phyloP scores from a whole-genome alignment of 2,329 filamentous ascomycete species.

The Exutisphaerella laricina region DNA sequence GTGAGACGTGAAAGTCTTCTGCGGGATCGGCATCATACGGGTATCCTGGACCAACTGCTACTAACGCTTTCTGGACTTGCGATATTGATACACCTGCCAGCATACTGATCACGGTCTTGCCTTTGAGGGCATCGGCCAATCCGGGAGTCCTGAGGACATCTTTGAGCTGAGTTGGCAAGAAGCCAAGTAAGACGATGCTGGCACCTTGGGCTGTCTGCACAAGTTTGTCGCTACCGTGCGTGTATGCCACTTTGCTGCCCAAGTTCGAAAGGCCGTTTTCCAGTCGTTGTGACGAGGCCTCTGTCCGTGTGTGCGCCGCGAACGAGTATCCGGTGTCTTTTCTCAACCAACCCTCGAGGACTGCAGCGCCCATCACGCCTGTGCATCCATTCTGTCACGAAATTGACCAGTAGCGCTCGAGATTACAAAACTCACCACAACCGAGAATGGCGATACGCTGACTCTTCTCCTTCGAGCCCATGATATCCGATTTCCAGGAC shows the following conservation, averaged over 20 bases:
- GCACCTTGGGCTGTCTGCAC: slow-evolving; percentile 11
- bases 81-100: slow-evolving; percentile 19
- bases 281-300: slow-evolving; percentile 12
- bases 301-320: slow-evolving; percentile 12
- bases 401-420: too few species aligned
- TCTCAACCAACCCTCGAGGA: slow-evolving; percentile 17
- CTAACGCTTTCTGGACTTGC: slow-evolving; percentile 14
- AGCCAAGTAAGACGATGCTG: slow-evolving; percentile 20
- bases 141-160: slow-evolving; percentile 9
- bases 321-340: slow-evolving; percentile 10
- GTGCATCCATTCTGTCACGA: too few species aligned
- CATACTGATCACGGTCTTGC: slow-evolving; percentile 21
- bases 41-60: too few species aligned
- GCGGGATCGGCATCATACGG: not conserved
- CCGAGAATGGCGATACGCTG: slow-evolving; percentile 8
- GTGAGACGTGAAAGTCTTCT: slow-evolving; percentile 13
- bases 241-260: slow-evolving; percentile 4
- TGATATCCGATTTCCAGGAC: not conserved
- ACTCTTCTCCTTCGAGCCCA: slow-evolving; percentile 2
- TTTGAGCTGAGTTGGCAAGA: slow-evolving; percentile 17
- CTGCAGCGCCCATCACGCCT: slow-evolving; percentile 25
- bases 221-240: slow-evolving; percentile 10
- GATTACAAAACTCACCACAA: slow-evolving; percentile 5
- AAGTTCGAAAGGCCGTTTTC: slow-evolving; percentile 3
- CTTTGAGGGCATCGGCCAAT: slow-evolving; percentile 12